Percentiles rank a stretch among this genome's conserved stretches.
Evolutionary conservation across 176 grass and related monocot species (phyloP).

Genomic region (Raddia distichophylla): DNA sequence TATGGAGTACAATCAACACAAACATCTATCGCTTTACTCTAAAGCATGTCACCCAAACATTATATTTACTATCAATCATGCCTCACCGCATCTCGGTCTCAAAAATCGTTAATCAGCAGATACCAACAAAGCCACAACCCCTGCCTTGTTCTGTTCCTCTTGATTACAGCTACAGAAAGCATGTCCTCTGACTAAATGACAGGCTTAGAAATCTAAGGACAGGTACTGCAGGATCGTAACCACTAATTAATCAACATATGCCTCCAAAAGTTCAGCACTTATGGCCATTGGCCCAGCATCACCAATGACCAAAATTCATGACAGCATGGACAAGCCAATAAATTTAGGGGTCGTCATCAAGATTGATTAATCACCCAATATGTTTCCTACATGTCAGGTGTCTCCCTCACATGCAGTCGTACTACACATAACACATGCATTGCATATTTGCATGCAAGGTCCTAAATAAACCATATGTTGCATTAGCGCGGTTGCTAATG

Average conservation of each 20-base stretch:
- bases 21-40: not conserved
- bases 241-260: slow-evolving; percentile 2
- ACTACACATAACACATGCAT: too few relatives aligned
- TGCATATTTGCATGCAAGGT: too few relatives aligned
- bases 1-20: not conserved
- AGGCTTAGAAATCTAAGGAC: not conserved
- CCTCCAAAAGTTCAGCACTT: not conserved
- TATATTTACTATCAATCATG: not conserved
- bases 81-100: not conserved
- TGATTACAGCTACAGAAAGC: not conserved
- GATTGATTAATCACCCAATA: not conserved
- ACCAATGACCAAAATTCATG: not conserved
- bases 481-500: too few relatives aligned
- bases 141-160: not conserved
- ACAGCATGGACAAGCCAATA: slow-evolving; percentile 8
- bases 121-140: not conserved
- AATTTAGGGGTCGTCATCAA: not conserved
- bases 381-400: not conserved
- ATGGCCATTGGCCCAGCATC: slow-evolving; percentile 12
- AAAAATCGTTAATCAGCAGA: not conserved
- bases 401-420: not conserved
- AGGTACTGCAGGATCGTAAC: not conserved
- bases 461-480: too few relatives aligned
- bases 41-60: not conserved
- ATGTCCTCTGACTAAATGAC: not conserved